Conservation (phyloP, 139 green algal species). For the Tetraselmis striata region DNA sequence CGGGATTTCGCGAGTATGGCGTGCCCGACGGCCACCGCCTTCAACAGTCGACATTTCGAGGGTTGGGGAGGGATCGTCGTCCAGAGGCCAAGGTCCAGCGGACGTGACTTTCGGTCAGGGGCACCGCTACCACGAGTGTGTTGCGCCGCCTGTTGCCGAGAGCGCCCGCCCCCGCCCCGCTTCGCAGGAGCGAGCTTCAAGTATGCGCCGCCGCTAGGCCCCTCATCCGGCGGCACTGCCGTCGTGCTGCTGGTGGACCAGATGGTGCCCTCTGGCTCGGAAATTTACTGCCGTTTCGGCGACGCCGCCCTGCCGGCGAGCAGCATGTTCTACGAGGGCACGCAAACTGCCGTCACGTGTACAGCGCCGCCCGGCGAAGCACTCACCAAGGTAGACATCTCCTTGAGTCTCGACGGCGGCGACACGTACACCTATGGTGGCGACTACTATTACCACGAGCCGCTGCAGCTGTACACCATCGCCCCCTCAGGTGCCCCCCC, state of each 20-base stretch:
- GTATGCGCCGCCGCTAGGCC: not conserved
- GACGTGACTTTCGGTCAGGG: too few relatives aligned
- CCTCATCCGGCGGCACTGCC: not conserved
- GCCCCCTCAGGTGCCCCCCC: not conserved
- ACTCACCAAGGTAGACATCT: not conserved
- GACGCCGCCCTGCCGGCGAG: not conserved
- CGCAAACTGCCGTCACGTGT: not conserved
- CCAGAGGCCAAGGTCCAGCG: too few relatives aligned
- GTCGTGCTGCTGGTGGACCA: not conserved
- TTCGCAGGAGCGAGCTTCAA: not conserved
- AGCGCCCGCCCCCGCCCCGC: too few relatives aligned
- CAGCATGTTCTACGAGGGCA: not conserved
- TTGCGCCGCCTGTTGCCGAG: too few relatives aligned
- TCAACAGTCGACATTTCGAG: too few relatives aligned
- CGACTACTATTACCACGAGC: not conserved
- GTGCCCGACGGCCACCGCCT: too few relatives aligned
- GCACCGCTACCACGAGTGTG: too few relatives aligned
- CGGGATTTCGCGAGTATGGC: too few relatives aligned
- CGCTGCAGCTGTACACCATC: not conserved
- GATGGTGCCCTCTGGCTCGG: not conserved
- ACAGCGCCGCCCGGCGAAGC: slow-evolving; percentile 1
- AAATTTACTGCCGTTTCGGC: slow-evolving; percentile 3
- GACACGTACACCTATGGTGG: not conserved
- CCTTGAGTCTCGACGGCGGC: not conserved
- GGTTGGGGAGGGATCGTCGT: too few relatives aligned